phyloP scores from a whole-genome alignment of 371 early-diverging fungal genomes.

The Coemansia sp. region DNA sequence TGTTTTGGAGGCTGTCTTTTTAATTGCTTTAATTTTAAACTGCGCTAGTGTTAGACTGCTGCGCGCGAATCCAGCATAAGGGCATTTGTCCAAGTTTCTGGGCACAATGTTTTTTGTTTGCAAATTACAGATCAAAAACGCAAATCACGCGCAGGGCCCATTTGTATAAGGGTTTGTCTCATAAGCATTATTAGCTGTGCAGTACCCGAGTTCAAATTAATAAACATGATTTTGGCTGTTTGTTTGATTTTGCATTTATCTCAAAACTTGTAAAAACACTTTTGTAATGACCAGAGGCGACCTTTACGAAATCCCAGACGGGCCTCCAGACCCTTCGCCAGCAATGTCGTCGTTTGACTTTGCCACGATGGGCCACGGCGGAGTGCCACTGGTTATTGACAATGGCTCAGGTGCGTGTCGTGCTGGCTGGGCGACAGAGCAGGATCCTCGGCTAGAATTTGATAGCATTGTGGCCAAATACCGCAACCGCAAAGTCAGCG shows the following conservation, averaged over 20 bases:
- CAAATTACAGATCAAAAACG: background rate
- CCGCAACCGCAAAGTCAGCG: slow-evolving; percentile 66
- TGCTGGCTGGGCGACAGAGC: slow-evolving; percentile 82
- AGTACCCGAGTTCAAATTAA: background rate
- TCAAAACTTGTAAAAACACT: background rate
- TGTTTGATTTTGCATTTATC: background rate
- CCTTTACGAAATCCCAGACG: slow-evolving; percentile 52
- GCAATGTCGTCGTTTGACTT: slow-evolving; percentile 54
- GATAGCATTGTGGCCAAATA: slow-evolving; percentile 79
- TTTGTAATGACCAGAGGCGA: slow-evolving; percentile 9
- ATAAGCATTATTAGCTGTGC: background rate
- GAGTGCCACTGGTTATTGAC: slow-evolving; percentile 66
- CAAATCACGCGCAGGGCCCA: background rate
- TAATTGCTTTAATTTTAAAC: background rate
- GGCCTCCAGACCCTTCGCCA: slow-evolving; percentile 45
- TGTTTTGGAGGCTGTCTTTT: background rate
- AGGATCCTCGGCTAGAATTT: slow-evolving; percentile 61
- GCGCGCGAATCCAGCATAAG: too few species aligned
- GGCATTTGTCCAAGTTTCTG: background rate
- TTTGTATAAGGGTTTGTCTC: background rate
- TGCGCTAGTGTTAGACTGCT: too few species aligned
- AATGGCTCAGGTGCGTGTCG: slow-evolving; percentile 75
- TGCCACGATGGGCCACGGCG: slow-evolving; percentile 48
- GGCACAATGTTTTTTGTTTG: background rate
- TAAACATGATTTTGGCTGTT: background rate